phyloP scores from a whole-genome alignment of 176 grass and related monocot species.

The Triticum urartu region DNA sequence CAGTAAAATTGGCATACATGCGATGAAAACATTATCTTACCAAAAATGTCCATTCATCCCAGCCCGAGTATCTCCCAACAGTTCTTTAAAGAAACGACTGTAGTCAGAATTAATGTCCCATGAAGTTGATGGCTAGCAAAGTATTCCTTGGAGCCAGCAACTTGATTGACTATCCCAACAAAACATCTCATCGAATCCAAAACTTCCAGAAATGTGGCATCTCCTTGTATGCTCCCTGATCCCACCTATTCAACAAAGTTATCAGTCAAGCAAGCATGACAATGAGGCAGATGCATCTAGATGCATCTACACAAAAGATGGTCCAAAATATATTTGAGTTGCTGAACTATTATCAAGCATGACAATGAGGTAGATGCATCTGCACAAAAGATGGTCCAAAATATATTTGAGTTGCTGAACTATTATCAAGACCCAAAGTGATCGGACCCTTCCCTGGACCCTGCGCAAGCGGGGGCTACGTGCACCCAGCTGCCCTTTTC shows the following conservation, averaged over 20 bases:
- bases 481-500: not conserved
- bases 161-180: conserved; percentile 9
- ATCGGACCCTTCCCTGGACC: too few species aligned
- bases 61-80: not conserved
- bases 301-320: not conserved
- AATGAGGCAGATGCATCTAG: not conserved
- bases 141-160: not conserved
- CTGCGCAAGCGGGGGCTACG: too few species aligned
- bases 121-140: not conserved
- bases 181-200: not conserved
- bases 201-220: conserved; percentile 6
- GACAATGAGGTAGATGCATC: not conserved
- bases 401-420: not conserved
- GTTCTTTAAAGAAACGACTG: conserved; percentile 8
- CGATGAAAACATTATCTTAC: not conserved
- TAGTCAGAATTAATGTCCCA: conserved; percentile 6
- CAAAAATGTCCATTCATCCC: conserved; percentile 10
- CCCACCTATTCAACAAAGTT: conserved; percentile 5
- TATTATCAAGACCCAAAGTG: not conserved
- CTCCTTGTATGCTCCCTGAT: conserved; percentile 2
- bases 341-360: not conserved
- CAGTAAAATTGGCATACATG: not conserved
- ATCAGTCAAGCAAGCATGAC: not conserved
- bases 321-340: conserved; percentile 1
- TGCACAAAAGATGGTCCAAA: not conserved